Evolutionary conservation across 345 rosid species (phyloP), one percentile per base, ranked within the genome.

Genomic region (Linum lewisii): DNA sequence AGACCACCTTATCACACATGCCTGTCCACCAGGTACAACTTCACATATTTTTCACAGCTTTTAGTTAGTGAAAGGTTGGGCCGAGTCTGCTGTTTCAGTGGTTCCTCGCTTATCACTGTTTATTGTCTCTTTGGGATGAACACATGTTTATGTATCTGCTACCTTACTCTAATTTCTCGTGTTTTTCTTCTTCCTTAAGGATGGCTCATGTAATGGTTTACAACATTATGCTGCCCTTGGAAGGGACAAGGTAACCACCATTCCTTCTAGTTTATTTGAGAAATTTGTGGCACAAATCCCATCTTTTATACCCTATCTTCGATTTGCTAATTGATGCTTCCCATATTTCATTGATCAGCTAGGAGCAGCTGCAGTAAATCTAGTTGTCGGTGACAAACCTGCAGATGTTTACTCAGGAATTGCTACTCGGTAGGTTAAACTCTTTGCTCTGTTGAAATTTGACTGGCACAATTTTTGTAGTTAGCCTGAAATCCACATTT

Each of bases 171-270:
- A 6, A 19, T 74, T 58, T 34, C 58, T 70, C 51, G 60, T 71
- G 52, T 57, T 47, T 61, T 64, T 58, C 7, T 62, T 72, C 51
- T 66, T 64, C 59, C 75, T 60, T 57, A 56, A 93, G 99, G 99
- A 94, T 81, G 99, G 99, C 72, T 90, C 99, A n/a, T 90, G 99
- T 70, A 94, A 94, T 75, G 99, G 99, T 59, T 79, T 94, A 66
- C 99, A 94, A 73, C 99, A 94, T 68, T 94, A 94, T 80, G 99
- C 99, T 75, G 99, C 99, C 47, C 81, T 90, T 63, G 97, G 99
- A 69, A 87, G 97, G 76, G 99, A 94, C 75, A 77, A 84, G 99
- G 99, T 94, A 84, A 82, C 11, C 63, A 24, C 51, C 2, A 34
- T 67, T 64, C 45, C 7, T 59, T 4, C 59, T 55, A 29, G 47